A percentile compares a stretch with the other conserved stretches of the same genome.
These are phyloP conservation scores for Globisporangium uncinulatum DNA, from an alignment of 352 stramenopile genomes.

Conservation along the genomic window DNA sequence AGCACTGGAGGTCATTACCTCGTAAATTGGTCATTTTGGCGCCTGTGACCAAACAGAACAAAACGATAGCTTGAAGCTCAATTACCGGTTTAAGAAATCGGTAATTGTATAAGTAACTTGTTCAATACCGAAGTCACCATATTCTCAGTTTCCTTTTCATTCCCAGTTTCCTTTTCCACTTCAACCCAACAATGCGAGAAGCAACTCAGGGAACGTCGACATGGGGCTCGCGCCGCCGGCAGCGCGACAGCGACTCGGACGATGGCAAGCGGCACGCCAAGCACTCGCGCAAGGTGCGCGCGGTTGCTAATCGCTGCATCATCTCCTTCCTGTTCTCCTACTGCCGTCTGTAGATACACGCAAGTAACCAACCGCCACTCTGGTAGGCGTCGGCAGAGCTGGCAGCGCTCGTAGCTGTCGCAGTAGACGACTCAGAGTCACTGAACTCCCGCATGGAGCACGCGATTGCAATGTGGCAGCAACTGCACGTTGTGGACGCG, in stretches of 20 bases:
- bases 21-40: no score
- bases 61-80: no score
- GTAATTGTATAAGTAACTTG: no score
- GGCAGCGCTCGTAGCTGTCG: slow-evolving; percentile 8
- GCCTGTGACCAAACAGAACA: no score
- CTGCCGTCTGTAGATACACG: neutral
- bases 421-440: slow-evolving; percentile 25
- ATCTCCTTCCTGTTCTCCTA: no score
- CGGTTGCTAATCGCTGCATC: no score
- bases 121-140: no score
- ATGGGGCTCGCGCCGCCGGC: neutral
- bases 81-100: no score
- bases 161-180: neutral
- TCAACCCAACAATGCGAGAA: neutral
- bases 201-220: neutral
- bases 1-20: no score
- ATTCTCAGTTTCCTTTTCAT: no score
- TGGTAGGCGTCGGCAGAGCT: neutral
- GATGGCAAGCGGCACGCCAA: slow-evolving; percentile 10
- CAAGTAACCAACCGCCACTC: neutral
- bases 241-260: neutral
- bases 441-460: slow-evolving; percentile 34
- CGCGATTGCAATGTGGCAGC: slow-evolving; percentile 30
- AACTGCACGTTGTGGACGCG: slow-evolving; percentile 20
- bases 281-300: slow-evolving; percentile 3